Percentiles rank a stretch among this genome's conserved stretches.
Evolutionary conservation across 495 filamentous ascomycete species (phyloP).

Genomic region (Jackrogersella multiformis): DNA sequence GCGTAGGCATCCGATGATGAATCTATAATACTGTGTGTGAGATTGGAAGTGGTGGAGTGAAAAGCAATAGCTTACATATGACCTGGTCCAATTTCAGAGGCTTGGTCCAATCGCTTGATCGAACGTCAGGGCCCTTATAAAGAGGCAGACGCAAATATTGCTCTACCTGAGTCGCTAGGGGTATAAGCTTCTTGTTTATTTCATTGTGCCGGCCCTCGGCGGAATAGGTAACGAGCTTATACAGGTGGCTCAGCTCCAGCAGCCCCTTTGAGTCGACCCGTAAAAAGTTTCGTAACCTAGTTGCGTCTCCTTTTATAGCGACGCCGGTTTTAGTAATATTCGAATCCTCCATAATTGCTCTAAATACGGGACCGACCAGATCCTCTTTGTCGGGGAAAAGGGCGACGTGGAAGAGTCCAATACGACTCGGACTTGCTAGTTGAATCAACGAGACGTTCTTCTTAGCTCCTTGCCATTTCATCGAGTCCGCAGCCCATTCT

Average conservation of each 20-base stretch:
- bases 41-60: not conserved
- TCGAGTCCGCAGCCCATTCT: slow-evolving; percentile 75
- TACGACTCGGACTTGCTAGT: slow-evolving; percentile 78
- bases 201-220: slow-evolving; percentile 54
- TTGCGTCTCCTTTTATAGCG: slow-evolving; percentile 75
- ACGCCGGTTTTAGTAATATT: slow-evolving; percentile 82
- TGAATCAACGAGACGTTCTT: slow-evolving; percentile 81
- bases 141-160: slow-evolving; percentile 80
- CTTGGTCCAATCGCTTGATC: slow-evolving; percentile 75
- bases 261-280: slow-evolving; percentile 69
- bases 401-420: slow-evolving; percentile 83
- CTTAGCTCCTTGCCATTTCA: slow-evolving; percentile 57
- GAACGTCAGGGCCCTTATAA: slow-evolving; percentile 72
- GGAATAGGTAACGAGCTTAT: slow-evolving; percentile 75
- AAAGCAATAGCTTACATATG: slow-evolving; percentile 63
- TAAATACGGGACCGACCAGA: slow-evolving; percentile 75
- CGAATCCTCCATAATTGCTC: slow-evolving; percentile 73
- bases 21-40: slow-evolving; percentile 58
- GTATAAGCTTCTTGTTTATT: slow-evolving; percentile 73
- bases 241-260: slow-evolving; percentile 83
- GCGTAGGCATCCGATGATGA: slow-evolving; percentile 87
- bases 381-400: slow-evolving; percentile 63
- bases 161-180: slow-evolving; percentile 72
- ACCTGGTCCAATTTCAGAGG: slow-evolving; percentile 71
- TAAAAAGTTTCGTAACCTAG: slow-evolving; percentile 72